phyloP scores from a whole-genome alignment of 148 eudicot species.

The Cornus controversa region DNA sequence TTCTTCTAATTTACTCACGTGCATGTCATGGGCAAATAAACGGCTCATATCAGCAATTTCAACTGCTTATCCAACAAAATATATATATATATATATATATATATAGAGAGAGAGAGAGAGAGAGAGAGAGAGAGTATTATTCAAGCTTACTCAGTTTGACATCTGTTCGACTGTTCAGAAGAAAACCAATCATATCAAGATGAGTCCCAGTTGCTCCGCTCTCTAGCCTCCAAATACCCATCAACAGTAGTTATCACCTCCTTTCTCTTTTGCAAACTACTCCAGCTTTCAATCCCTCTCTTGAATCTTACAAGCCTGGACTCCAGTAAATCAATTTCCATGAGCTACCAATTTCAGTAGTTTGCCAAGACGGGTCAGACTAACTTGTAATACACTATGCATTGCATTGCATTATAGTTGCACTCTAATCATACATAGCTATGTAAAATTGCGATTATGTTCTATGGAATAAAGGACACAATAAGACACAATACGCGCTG shows the following conservation, averaged over 20 bases:
- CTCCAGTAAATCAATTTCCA: background rate
- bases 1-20: background rate
- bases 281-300: constrained; percentile 85
- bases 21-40: too few relatives aligned
- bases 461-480: too few relatives aligned
- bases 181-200: constrained; percentile 81
- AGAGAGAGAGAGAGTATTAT: background rate
- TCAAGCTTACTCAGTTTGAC: constrained; percentile 33
- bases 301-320: constrained; percentile 86
- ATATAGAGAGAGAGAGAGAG: background rate
- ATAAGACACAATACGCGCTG: too few relatives aligned
- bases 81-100: too few relatives aligned
- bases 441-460: too few relatives aligned
- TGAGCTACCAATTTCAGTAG: background rate
- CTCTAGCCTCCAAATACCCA: constrained; percentile 95
- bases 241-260: constrained; percentile 53
- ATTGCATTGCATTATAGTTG: too few relatives aligned
- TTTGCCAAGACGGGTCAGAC: background rate
- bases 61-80: constrained; percentile 2
- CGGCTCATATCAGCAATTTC: background rate
- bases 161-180: constrained; percentile 45
- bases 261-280: constrained; percentile 78
- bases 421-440: background rate
- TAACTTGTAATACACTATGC: too few relatives aligned
- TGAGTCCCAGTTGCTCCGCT: constrained; percentile 67